Base-by-base conservation (phyloP, 1,284 basidiomycete genomes). In the Ustilago esculenta region DNA sequence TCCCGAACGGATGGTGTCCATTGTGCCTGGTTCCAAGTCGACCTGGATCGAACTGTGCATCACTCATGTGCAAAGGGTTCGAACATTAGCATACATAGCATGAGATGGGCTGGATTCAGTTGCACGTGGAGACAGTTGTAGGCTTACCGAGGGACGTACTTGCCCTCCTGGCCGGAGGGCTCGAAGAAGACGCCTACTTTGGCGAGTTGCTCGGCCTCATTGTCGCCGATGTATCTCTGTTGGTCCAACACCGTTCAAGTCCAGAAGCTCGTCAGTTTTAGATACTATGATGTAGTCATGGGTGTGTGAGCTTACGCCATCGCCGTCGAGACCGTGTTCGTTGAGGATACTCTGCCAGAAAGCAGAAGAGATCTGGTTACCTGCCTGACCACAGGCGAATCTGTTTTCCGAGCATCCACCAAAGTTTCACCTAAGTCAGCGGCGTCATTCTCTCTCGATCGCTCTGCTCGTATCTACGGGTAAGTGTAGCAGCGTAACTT, bases 1-100 rank as follows among this genome's bases (percentile, higher is more conserved):
- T 5, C 91, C 90, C 29, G 87, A 86, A 41, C 87, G 81, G 61
- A 86, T 81, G 12, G 83, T 87, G 75, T 95, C 89, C 79, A 90
- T 89, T 7, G 96, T 94, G n/a, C 92, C 91, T 5, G 89, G 86
- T 82, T 97, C 94, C 46, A 97, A 85, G 85, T 97, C 94, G 75
- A 97, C 85, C 87, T 81, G 95, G 86, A 83, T 91, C 56, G 94
- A 93, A 82, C 93, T 92, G 76, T 93, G 92, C 80, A 96, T 15
- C 11, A 8, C 12, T n/a, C 15, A 54, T 18, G 25, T 29, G 27
- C 15, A 32, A 1, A 39, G 15, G 23, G 36, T 41, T 47, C 44
- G 30, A 18, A 48, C 15, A 21, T 30, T n/a, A n/a, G n/a, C n/a
- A n/a, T n/a, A n/a, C n/a, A n/a, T n/a, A n/a, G 17, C 27, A 29